phyloP scores from a whole-genome alignment of 1,284 basidiomycete species.

The Marasmius oreades region DNA sequence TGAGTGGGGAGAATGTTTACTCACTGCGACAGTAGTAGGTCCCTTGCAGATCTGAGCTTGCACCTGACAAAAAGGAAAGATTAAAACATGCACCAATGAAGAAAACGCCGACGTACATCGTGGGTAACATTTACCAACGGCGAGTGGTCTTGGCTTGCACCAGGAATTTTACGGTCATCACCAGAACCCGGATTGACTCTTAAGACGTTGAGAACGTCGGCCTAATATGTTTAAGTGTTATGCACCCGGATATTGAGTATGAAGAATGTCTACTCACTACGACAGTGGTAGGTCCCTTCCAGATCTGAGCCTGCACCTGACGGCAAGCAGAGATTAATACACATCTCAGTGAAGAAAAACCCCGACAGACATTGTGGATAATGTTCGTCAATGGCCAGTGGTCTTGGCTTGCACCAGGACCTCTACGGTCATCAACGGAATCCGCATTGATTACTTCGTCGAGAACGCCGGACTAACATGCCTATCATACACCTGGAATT shows the following conservation, averaged over 20 bases:
- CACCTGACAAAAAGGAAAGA: slow-evolving; percentile 10
- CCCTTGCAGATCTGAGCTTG: slow-evolving; percentile 16
- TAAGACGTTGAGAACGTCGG: too few relatives aligned
- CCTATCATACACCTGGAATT: too few relatives aligned
- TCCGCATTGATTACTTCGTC: too few relatives aligned
- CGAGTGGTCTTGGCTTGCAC: slow-evolving; percentile 23
- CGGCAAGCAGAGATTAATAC: not conserved
- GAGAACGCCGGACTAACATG: too few relatives aligned
- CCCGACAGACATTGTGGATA: slow-evolving; percentile 3
- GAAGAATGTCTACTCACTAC: too few relatives aligned
- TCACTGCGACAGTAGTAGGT: slow-evolving; percentile 16
- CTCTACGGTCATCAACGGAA: too few relatives aligned
- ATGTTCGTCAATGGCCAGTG: slow-evolving; percentile 26
- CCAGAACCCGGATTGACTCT: too few relatives aligned
- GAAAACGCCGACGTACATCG: not conserved
- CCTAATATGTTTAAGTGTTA: too few relatives aligned
- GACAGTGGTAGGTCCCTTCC: slow-evolving; percentile 14
- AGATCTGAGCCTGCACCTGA: slow-evolving; percentile 15
- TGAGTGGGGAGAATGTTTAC: not conserved
- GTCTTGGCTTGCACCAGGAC: slow-evolving; percentile 20
- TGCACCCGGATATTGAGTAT: too few relatives aligned
- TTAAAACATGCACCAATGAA: not conserved
- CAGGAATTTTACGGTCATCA: too few relatives aligned
- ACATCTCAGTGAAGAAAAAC: not conserved
- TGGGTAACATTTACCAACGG: slow-evolving; percentile 22